Conservation (phyloP, 108 stramenopile genomes). For the Skeletonema grethae region DNA sequence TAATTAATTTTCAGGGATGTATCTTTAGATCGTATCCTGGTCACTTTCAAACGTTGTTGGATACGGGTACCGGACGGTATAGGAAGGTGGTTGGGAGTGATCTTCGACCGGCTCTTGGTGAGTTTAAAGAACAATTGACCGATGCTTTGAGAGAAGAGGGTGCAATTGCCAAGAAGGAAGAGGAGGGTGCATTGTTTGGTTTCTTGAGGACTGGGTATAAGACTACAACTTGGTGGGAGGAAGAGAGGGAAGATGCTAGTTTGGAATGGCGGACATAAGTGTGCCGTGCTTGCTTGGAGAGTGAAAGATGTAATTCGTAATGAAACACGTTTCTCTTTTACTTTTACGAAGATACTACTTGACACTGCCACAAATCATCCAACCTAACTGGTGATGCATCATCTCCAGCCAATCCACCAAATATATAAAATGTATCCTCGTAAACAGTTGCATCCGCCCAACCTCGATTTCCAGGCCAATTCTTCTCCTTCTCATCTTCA, state of each 20-base stretch:
- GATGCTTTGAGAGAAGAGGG: constrained; percentile 79
- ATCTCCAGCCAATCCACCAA: constrained; percentile 72
- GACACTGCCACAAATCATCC: constrained; percentile 56
- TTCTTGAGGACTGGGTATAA: constrained; percentile 90
- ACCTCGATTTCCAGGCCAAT: constrained; percentile 56
- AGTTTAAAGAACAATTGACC: constrained; percentile 92
- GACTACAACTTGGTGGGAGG: constrained; percentile 94
- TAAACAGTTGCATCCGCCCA: constrained; percentile 60
- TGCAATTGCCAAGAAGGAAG: constrained; percentile 57
- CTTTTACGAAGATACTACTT: neutral
- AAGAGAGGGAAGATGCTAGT: constrained; percentile 80
- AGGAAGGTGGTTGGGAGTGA: constrained; percentile 67
- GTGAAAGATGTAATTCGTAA: neutral
- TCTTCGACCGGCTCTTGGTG: constrained; percentile 80
- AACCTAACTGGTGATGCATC: constrained; percentile 54
- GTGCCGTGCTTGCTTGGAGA: neutral
- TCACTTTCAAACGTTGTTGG: constrained; percentile 88
- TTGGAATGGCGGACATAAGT: constrained; percentile 74
- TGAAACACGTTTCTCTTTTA: neutral
- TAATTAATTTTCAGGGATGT: constrained; percentile 94
- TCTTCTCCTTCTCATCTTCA: too few relatives aligned
- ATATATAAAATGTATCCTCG: constrained; percentile 48
- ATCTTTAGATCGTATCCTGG: constrained; percentile 94
- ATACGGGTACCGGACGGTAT: constrained; percentile 88
- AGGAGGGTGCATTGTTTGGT: constrained; percentile 72